These are phyloP conservation scores for Bipolaris gigantea DNA, from an alignment of 2,329 filamentous ascomycete species.

Conservation along the genomic window DNA sequence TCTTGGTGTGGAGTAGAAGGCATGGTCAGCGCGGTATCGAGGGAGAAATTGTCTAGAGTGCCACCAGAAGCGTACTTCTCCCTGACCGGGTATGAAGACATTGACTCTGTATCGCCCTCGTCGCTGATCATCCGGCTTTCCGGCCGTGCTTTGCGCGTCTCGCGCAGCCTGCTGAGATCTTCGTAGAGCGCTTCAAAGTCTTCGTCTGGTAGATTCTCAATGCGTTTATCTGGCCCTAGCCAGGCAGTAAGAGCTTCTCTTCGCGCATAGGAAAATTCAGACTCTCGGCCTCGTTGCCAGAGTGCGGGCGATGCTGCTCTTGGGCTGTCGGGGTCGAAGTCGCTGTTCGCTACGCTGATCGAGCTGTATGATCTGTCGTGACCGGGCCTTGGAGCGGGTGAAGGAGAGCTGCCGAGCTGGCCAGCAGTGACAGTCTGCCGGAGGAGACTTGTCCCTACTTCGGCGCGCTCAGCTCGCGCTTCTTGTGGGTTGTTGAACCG, in stretches of 20 bases:
- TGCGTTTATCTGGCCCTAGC: slow-evolving; percentile 86
- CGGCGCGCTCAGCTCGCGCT: slow-evolving; percentile 86
- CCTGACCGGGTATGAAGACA: slow-evolving; percentile 80
- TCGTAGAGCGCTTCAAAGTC: slow-evolving; percentile 93
- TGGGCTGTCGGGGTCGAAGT: slow-evolving; percentile 70
- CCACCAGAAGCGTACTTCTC: slow-evolving; percentile 97
- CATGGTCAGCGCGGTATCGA: slow-evolving; percentile 92
- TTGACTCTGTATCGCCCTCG: slow-evolving; percentile 81
- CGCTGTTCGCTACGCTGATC: slow-evolving; percentile 77
- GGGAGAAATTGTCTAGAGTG: slow-evolving; percentile 91
- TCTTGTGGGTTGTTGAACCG: slow-evolving; percentile 98
- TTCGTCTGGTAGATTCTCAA: slow-evolving; percentile 86
- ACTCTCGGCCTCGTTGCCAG: slow-evolving; percentile 69
- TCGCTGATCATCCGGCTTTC: slow-evolving; percentile 62
- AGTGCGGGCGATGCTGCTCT: slow-evolving; percentile 79
- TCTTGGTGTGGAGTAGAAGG: slow-evolving; percentile 86
- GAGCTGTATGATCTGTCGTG: slow-evolving; percentile 70
- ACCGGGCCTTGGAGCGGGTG: slow-evolving; percentile 62
- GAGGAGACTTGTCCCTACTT: slow-evolving; percentile 73
- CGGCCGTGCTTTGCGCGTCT: slow-evolving; percentile 72
- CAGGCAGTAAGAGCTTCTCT: slow-evolving; percentile 91
- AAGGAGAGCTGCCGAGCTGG: slow-evolving; percentile 66
- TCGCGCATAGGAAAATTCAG: slow-evolving; percentile 92
- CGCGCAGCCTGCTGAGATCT: slow-evolving; percentile 85
- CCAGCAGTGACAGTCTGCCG: slow-evolving; percentile 75